Evolutionary conservation across 345 rosid species (phyloP), one percentile per base, ranked within the genome.

Genomic region (sweet orange (Citrus sinensis)): DNA sequence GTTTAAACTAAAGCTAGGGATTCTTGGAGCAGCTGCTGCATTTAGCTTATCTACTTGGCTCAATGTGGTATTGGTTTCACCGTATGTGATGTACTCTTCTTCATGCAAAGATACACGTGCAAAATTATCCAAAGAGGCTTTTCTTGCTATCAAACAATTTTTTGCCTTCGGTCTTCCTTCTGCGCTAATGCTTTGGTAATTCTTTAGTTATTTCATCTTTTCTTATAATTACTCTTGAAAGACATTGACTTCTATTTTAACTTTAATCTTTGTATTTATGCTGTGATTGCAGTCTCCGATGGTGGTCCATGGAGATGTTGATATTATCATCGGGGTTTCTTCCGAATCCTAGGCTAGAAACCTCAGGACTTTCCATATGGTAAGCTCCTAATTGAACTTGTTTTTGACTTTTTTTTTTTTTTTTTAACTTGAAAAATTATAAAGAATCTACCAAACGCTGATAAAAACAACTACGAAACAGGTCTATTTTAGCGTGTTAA

Each of bases 231-330:
- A 46, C 17, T 1, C 17, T 46, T 46, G 51, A 4, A 46, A 11
- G 16, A 46, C 17, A 3, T 13, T 25, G 22, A 24, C 9, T n/a
- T 11, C 34, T 9, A 51, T 22, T 22, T 32, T 37, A 6, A 2
- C 60, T 24, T 73, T 7, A 14, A 73, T 34, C 34, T 71, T 11
- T 54, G 22, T n/a, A 2, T 35, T 73, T 59, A 7, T 60, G 67
- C 14, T 37, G 51, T 14, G 55, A 32, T 22, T 80, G 80, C 82
- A 95, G 98, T 87, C 90, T 93, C 6, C 93, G 92, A 78, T 93
- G 98, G 97, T 95, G 98, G 98, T 93, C 98, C 27, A 93, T 89
- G 76, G 98, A 95, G 81, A 80, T 93, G 61, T 86, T 95, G 6
- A 78, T 84, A 70, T 46, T 95, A 87, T 85, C 93, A n/a, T 93